A percentile compares a stretch with the other conserved stretches of the same genome.
Evolutionary conservation across 1,284 basidiomycete genomes (phyloP).

Genomic region (Apiotrichum montevideense): DNA sequence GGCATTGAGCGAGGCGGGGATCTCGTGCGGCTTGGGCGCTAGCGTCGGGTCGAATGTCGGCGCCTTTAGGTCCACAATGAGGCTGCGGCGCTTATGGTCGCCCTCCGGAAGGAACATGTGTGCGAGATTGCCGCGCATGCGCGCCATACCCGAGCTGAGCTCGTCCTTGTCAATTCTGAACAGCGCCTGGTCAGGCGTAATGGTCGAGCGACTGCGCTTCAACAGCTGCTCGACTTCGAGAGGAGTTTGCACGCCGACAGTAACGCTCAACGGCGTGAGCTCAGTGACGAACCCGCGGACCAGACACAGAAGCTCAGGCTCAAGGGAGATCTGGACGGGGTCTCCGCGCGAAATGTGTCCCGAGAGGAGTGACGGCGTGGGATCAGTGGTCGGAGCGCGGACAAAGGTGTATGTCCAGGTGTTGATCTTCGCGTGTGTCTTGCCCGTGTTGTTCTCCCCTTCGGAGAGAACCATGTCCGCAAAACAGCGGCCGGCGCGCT

Average conservation of each 20-base stretch:
- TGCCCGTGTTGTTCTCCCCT: constrained; percentile 38
- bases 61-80: constrained; percentile 71
- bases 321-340: constrained; percentile 74
- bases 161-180: constrained; percentile 96
- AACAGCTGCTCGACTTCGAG: constrained; percentile 57
- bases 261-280: constrained; percentile 60
- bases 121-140: constrained; percentile 83
- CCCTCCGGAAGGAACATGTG: constrained; percentile 68
- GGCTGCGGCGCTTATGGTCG: constrained; percentile 58
- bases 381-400: constrained; percentile 39
- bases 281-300: constrained; percentile 76
- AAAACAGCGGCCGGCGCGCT: constrained; percentile 70
- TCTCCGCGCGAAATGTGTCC: constrained; percentile 76
- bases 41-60: constrained; percentile 58
- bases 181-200: constrained; percentile 4
- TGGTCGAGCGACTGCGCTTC: constrained; percentile 40
- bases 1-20: constrained; percentile 56
- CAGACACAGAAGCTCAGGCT: constrained; percentile 75
- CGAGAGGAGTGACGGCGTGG: constrained; percentile 57
- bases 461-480: constrained; percentile 64
- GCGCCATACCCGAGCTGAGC: constrained; percentile 73
- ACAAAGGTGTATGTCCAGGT: constrained; percentile 62
- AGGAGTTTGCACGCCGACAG: constrained; percentile 73
- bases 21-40: constrained; percentile 22
- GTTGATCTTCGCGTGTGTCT: constrained; percentile 47